Base-by-base conservation (phyloP, 805 yeast species). In the Wickerhamomyces kurtzmanii region DNA sequence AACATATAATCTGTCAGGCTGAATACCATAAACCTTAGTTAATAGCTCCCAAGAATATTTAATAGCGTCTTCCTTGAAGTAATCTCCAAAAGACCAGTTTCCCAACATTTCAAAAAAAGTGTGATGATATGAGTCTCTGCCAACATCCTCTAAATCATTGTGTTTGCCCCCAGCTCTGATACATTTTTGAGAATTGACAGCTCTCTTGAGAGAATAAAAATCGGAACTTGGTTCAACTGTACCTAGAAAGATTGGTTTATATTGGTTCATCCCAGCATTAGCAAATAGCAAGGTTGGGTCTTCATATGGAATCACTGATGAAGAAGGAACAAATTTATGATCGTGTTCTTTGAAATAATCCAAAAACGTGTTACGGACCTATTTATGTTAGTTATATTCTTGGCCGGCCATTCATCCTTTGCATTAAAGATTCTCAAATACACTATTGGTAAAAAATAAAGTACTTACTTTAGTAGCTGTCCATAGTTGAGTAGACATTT, bases 91-190 rank as follows among this genome's bases (percentile, higher is more conserved):
- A 6, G 98, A 91, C 99, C 99, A 91, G 68, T 91, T 91, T 49
- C 99, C 99, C 59, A 91, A 71, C 99, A 91, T 91, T 63, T 91
- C 99, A 45, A 91, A 91, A 52, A 93, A 93, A 12, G 99, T 91
- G 57, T 91, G 99, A 56, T 91, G 99, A 53, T 91, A 91, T 29
- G 94, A 84, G 59, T 91, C 99, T 49, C 81, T 76, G 39, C 99
- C 99, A 27, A 91, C 99, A 57, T 91, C 99, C 54, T 91, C 99
- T 51, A 91, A 72, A 62, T 91, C 98, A 45, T 81, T 81, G 59
- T 91, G 99, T 59, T 91, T 91, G 56, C 99, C 99, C 58, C 99
- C 99, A 18, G 99, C 99, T 64, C 99, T 78, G 47, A 91, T 89
- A 71, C 97, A 91, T 58, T 91, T 91, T 53, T 91, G 99, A 11